Base-by-base conservation (phyloP, 2,329 filamentous ascomycete species). In the Teratosphaeria gauchensis region DNA sequence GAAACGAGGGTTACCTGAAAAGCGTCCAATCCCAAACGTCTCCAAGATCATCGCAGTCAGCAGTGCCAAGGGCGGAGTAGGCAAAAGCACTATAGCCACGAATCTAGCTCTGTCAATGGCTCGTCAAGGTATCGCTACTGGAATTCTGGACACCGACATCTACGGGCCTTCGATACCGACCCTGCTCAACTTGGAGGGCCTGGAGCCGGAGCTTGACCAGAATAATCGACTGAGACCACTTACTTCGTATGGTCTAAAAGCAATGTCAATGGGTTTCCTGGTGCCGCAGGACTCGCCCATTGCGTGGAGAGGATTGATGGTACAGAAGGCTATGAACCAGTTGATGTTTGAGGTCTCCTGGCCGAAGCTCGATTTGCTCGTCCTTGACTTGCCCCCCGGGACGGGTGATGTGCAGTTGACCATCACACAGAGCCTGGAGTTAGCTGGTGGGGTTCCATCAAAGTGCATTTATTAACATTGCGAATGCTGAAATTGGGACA, bases 251-350 rank as follows among this genome's bases (percentile, higher is more conserved):
- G 94, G 94, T 48, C 82, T 99, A 58, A 95, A 95, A 75, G 95
- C 91, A 57, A 99, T 99, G 94, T 96, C 92, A 0, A 97, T 99
- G 89, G 94, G 94, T 55, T 97, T 96, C 64, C 81, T 99, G 0
- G 85, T 96, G 1, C 84, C 83, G 21, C 86, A 90, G 64, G 82
- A 85, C 11, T 88, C 89, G 4, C 90, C 92, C 0, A 88, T 99
- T 16, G 92, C 94, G 33, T 99, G 94, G 94, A 85, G 94, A 56
- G 94, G 94, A 0, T 82, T 96, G 2, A 96, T 99, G 92, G 89
- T 97, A 14, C 95, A 95, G 81, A 99, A 97, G 71, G 94, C 94
- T 0, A 81, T 99, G 63, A 92, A 96, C 66, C 94, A 99, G 71
- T 84, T 99, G 4, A 82, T 99, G 7, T 92, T 96, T 72, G 90